Conservation (phyloP, 139 green algal species). For the Micractinium sp. region DNA sequence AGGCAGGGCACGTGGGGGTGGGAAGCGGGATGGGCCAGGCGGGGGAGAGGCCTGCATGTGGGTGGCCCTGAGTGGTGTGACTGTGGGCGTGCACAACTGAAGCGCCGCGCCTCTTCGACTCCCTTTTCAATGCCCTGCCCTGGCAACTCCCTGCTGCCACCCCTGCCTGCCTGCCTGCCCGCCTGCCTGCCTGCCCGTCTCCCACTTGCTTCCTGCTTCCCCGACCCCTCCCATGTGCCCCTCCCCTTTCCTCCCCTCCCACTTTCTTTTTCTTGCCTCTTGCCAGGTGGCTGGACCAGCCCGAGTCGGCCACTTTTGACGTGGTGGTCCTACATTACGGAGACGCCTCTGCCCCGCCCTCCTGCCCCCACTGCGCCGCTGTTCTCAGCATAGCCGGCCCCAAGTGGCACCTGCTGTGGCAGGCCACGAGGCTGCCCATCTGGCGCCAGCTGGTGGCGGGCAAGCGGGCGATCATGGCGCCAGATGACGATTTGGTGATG, state of each 20-base stretch:
- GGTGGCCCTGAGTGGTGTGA: too few species aligned
- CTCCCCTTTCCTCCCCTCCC: background rate
- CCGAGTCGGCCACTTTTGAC: constrained; percentile 34
- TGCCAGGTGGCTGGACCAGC: constrained; percentile 10
- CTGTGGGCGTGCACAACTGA: too few species aligned
- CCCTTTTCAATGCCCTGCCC: too few species aligned
- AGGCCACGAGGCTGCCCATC: background rate
- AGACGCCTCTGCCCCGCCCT: background rate
- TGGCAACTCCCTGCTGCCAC: too few species aligned
- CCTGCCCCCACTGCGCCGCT: constrained; percentile 5
- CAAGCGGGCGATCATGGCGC: constrained; percentile 40
- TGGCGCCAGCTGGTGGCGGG: constrained; percentile 3
- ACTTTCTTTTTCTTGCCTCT: background rate
- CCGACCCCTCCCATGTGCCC: background rate
- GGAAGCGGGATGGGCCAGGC: background rate
- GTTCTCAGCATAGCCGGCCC: background rate
- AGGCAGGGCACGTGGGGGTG: background rate
- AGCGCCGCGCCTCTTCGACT: too few species aligned
- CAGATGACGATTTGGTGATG: constrained; percentile 38
- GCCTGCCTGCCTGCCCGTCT: background rate
- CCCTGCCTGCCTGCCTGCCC: too few species aligned
- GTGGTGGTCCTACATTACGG: constrained; percentile 39
- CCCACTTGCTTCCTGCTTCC: background rate
- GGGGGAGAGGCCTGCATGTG: background rate
- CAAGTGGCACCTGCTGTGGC: constrained; percentile 43